A percentile compares a stretch with the other conserved stretches of the same genome.
phyloP scores from a whole-genome alignment of 345 rosid genomes.

The Citrus hindsii region DNA sequence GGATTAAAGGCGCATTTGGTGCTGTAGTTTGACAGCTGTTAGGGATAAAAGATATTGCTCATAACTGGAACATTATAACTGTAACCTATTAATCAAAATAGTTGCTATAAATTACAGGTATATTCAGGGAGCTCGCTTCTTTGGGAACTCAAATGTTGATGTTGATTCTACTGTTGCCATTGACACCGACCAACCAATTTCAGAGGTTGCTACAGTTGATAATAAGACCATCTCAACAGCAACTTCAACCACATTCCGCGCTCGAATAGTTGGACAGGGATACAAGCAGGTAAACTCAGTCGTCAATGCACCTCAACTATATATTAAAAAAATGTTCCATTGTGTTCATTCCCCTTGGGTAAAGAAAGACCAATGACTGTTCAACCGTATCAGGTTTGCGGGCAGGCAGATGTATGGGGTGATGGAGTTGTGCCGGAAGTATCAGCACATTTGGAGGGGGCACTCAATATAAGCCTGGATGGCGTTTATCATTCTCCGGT shows the following conservation, averaged over 20 bases:
- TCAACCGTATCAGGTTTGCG: constrained; percentile 50
- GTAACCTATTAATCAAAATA: background rate
- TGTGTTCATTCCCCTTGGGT: background rate
- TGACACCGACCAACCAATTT: constrained; percentile 31
- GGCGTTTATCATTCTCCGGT: constrained; percentile 93
- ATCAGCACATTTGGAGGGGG: constrained; percentile 83
- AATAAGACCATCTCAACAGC: constrained; percentile 24
- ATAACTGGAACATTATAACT: background rate
- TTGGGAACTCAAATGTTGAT: constrained; percentile 35
- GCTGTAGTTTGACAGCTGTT: too few relatives aligned
- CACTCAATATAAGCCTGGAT: constrained; percentile 68
- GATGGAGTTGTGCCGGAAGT: constrained; percentile 94
- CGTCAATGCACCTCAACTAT: background rate
- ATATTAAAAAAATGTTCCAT: background rate
- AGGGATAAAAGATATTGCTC: background rate
- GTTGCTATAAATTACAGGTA: constrained; percentile 44
- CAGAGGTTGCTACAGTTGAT: constrained; percentile 44
- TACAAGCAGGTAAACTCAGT: constrained; percentile 69
- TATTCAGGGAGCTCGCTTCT: constrained; percentile 60
- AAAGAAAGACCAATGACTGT: background rate
- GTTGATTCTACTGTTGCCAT: constrained; percentile 36
- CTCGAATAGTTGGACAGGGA: constrained; percentile 88
- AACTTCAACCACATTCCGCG: constrained; percentile 42
- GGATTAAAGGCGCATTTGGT: background rate
- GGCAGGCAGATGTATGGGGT: constrained; percentile 93